Percentiles rank a stretch among this genome's conserved stretches.
phyloP scores from a whole-genome alignment of 139 green algal genomes.

The Asterochloris erici region DNA sequence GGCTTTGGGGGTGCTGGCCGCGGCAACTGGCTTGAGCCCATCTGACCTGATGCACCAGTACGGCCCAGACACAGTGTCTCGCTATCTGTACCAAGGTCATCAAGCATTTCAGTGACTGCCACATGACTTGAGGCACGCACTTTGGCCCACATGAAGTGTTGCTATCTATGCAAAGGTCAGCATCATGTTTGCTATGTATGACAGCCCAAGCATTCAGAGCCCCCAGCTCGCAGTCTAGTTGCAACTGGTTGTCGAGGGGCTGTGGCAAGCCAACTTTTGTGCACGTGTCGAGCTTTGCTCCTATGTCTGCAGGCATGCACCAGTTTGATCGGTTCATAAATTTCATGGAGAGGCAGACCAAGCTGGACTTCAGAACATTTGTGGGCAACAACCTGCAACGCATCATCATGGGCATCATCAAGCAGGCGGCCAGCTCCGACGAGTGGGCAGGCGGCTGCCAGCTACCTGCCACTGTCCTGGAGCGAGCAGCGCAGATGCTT shows the following conservation, averaged over 20 bases:
- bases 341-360: conserved; percentile 37
- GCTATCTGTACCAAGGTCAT: conserved; percentile 31
- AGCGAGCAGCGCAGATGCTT: not conserved
- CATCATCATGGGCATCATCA: conserved; percentile 42
- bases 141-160: not conserved
- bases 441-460: conserved; percentile 14
- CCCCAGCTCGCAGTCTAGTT: not conserved
- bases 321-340: conserved; percentile 31
- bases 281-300: not conserved
- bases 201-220: not conserved
- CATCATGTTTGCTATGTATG: not conserved
- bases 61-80: conserved; percentile 37
- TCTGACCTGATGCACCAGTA: conserved; percentile 15
- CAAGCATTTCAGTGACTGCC: not conserved
- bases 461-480: not conserved
- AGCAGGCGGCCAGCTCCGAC: conserved; percentile 10
- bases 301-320: conserved; percentile 16
- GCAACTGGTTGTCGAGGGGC: not conserved
- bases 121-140: not conserved
- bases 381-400: conserved; percentile 23
- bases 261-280: not conserved
- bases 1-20: conserved; percentile 37
- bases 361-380: conserved; percentile 33
- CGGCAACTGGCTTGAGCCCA: conserved; percentile 12
- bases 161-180: not conserved